These are phyloP conservation scores for Allomyces arbusculus DNA, from an alignment of 192 early-diverging fungal species.

Conservation along the genomic window DNA sequence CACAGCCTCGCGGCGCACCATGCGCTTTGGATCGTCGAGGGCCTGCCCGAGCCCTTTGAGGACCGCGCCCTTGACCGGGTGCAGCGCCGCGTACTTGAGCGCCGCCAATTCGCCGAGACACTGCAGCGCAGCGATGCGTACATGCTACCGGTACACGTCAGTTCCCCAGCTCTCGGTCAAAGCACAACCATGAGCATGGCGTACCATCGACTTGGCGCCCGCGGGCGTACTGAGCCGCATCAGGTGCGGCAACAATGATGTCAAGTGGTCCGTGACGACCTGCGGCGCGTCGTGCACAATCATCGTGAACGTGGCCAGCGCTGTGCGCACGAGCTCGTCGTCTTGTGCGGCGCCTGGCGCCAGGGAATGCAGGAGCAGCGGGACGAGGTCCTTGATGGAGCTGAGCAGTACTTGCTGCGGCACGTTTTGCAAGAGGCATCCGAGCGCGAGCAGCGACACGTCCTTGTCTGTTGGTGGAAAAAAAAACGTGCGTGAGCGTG, in stretches of 20 bases:
- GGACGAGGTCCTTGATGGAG: conserved; percentile 51
- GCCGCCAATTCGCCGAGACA: conserved; percentile 44
- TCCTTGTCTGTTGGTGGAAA: not conserved
- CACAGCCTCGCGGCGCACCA: conserved; percentile 71
- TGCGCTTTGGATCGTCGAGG: conserved; percentile 72
- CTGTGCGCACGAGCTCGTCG: conserved; percentile 42
- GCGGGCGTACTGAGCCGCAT: not conserved
- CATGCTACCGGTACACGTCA: conserved; percentile 7
- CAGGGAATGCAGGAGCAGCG: conserved; percentile 57
- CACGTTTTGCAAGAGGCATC: conserved; percentile 56
- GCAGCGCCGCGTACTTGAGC: conserved; percentile 34
- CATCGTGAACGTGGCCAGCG: conserved; percentile 53
- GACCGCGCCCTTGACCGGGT: conserved; percentile 38
- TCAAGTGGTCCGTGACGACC: conserved; percentile 29
- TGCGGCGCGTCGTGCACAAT: conserved; percentile 48
- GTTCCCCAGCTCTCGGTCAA: not conserved
- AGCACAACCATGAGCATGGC: not conserved
- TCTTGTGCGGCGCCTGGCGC: conserved; percentile 23
- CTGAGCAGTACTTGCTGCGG: conserved; percentile 63
- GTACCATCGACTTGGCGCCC: conserved; percentile 9
- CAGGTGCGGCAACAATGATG: conserved; percentile 3
- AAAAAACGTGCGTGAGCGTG: not conserved
- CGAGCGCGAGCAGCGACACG: conserved; percentile 46
- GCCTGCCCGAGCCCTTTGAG: conserved; percentile 36
- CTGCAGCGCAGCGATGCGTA: conserved; percentile 52